Base-by-base conservation (phyloP, 2,329 filamentous ascomycete genomes). In the Scedosporium boydii region DNA sequence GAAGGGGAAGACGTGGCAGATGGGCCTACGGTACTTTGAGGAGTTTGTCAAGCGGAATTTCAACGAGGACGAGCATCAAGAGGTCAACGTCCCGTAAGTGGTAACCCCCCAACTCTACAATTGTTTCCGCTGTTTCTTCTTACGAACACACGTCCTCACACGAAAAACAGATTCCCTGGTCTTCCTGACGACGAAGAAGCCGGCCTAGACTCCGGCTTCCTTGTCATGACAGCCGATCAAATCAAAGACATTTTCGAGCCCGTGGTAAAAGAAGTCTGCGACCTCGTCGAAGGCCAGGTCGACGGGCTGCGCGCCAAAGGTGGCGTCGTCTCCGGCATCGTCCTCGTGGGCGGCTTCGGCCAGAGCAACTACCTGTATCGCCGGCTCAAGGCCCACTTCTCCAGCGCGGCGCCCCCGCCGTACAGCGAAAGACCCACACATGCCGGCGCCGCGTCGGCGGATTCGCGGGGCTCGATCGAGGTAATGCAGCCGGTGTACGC, bases 21-120 rank as follows among this genome's bases (percentile, higher is more conserved):
- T 87, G 85, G 90, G 87, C 1, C 77, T 93, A 59, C 83, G 85
- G 62, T 92, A 91, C 70, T 93, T 91, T 72, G 90, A 93, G 69
- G 89, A 93, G 70, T 92, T 91, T 70, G 89, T 93, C 14, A 93
- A 93, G 75, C 82, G 90, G 14, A 92, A 91, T 69, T 93, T 93
- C 70, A 88, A 90, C 70, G 87, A 90, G 68, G 88, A 91, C 57
- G 89, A 91, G 69, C 84, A 89, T 65, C 81, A 86, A 59, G 89
- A 93, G 70, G 84, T 92, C 63, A 91, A 91, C 63, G 83, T 93
- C 3, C 89, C 89, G 82, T 85, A 74, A 66, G 82, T 79, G 6
- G 1, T 34, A 26, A 6, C 10, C 5, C 34, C 21, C 42, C 3
- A 59, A 42, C 62, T 65, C 57, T 38, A 29, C 18, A 6, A 23